phyloP scores from a whole-genome alignment of 768 basidiomycete species.

The Coprinellus micaceus region DNA sequence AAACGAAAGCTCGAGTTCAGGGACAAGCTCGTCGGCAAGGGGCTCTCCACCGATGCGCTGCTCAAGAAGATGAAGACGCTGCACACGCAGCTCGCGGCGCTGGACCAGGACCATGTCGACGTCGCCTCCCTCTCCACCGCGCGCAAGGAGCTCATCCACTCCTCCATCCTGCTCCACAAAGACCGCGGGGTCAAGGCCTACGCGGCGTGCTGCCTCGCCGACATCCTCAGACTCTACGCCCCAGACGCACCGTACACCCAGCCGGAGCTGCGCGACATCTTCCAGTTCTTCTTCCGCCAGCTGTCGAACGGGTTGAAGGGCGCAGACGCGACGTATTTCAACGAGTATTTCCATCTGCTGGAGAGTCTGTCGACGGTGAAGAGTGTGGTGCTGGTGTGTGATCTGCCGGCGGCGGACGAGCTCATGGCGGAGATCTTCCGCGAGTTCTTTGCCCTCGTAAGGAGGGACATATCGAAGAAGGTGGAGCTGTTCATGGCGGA shows the following conservation, averaged over 20 bases:
- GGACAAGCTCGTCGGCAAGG: constrained; percentile 78
- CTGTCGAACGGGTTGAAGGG: constrained; percentile 71
- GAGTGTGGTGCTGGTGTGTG: constrained; percentile 90
- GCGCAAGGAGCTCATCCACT: constrained; percentile 76
- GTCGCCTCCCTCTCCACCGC: constrained; percentile 62
- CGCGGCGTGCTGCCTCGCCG: constrained; percentile 90
- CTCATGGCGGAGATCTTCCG: constrained; percentile 81
- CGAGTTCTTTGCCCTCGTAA: constrained; percentile 76
- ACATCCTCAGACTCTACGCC: constrained; percentile 89
- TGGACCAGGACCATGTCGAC: constrained; percentile 89
- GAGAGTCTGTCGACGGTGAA: constrained; percentile 93
- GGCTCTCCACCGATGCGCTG: constrained; percentile 73
- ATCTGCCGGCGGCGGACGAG: constrained; percentile 83
- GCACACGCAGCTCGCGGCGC: constrained; percentile 70
- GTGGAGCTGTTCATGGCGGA: constrained; percentile 85
- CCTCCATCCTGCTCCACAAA: constrained; percentile 85
- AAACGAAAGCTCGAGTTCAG: constrained; percentile 69
- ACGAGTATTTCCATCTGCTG: constrained; percentile 92
- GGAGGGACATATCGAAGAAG: constrained; percentile 71
- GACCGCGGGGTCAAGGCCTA: constrained; percentile 96
- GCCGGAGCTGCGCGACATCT: constrained; percentile 88
- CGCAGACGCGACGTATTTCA: constrained; percentile 79
- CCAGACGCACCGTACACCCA: constrained; percentile 96
- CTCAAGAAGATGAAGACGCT: constrained; percentile 82
- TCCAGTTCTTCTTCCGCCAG: constrained; percentile 93